phyloP scores from a whole-genome alignment of 495 filamentous ascomycete genomes.

The Penicillium simplicissimum region DNA sequence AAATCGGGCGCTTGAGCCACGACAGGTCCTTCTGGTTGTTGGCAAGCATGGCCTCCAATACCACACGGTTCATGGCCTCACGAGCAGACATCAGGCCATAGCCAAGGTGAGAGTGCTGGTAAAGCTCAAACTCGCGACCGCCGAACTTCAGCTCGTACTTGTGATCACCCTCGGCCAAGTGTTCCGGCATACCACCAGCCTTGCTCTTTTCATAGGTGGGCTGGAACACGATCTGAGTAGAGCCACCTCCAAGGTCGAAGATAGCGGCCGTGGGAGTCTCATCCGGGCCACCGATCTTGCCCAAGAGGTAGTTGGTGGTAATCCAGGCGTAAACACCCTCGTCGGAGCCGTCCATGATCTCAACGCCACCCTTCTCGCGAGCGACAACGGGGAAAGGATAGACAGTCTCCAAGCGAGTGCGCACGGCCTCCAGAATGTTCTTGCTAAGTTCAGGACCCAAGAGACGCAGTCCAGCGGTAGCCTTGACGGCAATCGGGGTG shows the following conservation, averaged over 20 bases:
- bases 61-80: conserved; percentile 72
- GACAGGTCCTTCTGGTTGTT: conserved; percentile 48
- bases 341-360: conserved; percentile 94
- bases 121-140: conserved; percentile 87
- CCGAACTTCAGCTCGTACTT: conserved; percentile 93
- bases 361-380: conserved; percentile 77
- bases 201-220: conserved; percentile 81
- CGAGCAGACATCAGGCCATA: conserved; percentile 96
- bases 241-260: conserved; percentile 94
- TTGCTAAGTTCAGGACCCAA: conserved; percentile 79
- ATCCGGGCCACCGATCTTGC: conserved; percentile 93
- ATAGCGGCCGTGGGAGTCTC: conserved; percentile 87
- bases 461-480: conserved; percentile 87
- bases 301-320: conserved; percentile 95
- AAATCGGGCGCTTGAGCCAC: conserved; percentile 63
- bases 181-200: conserved; percentile 83
- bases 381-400: conserved; percentile 95
- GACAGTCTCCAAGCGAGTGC: conserved; percentile 75
- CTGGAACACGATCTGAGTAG: conserved; percentile 97
- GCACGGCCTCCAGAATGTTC: conserved; percentile 83
- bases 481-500: conserved; percentile 92
- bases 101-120: conserved; percentile 97
- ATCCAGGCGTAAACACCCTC: conserved; percentile 99
- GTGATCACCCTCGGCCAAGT: conserved; percentile 86
- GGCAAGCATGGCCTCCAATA: conserved; percentile 64